phyloP scores from a whole-genome alignment of 805 yeast genomes.

The Ogataea glucozyma region DNA sequence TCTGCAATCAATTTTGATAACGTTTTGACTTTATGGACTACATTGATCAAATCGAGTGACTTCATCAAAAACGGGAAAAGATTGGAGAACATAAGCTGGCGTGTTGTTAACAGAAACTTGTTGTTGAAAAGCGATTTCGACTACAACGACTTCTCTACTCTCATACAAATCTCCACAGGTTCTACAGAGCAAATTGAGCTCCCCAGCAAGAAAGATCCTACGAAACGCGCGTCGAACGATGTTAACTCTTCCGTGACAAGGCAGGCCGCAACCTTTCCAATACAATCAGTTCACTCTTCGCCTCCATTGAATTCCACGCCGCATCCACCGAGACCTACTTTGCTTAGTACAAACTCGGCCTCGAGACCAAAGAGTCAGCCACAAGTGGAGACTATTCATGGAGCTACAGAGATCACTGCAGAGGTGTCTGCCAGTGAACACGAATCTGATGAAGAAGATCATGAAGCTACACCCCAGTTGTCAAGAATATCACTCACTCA shows the following conservation, averaged over 20 bases:
- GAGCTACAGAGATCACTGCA: slow-evolving; percentile 30
- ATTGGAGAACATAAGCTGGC: slow-evolving; percentile 39
- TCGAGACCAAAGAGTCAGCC: slow-evolving; percentile 16
- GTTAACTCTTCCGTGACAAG: neutral
- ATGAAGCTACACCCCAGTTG: slow-evolving; percentile 16
- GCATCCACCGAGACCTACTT: slow-evolving; percentile 6
- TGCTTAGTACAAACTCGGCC: slow-evolving; percentile 2
- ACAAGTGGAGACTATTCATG: slow-evolving; percentile 19
- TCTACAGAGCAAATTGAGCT: slow-evolving; percentile 6
- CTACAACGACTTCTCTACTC: slow-evolving; percentile 31
- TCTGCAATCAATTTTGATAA: slow-evolving; percentile 39
- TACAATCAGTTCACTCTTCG: slow-evolving; percentile 5
- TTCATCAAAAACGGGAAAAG: slow-evolving; percentile 36
- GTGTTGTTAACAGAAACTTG: slow-evolving; percentile 36
- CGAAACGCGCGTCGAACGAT: neutral
- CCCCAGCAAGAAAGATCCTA: neutral
- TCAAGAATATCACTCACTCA: slow-evolving; percentile 19
- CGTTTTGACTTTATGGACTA: slow-evolving; percentile 44
- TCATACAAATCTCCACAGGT: slow-evolving; percentile 30
- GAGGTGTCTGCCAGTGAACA: slow-evolving; percentile 29
- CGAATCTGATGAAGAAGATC: slow-evolving; percentile 22
- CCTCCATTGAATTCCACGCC: neutral
- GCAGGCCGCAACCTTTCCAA: slow-evolving; percentile 6
- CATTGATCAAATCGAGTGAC: slow-evolving; percentile 36
- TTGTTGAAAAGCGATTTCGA: slow-evolving; percentile 26